Conservation (phyloP, 2,329 filamentous ascomycete species). For the Epichloe hybrida region DNA sequence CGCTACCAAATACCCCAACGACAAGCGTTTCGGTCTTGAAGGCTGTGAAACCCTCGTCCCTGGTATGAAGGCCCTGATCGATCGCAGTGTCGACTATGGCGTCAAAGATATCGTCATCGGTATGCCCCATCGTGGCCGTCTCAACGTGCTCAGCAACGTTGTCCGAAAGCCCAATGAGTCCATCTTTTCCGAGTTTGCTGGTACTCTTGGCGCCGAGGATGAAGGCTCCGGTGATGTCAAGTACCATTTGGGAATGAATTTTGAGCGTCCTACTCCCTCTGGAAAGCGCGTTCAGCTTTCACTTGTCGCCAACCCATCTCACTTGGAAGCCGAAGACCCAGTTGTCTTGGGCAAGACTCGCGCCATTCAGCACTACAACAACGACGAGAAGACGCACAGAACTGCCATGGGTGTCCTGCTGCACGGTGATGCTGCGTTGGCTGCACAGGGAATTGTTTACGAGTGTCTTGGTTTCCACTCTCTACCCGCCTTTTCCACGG, state of each 20-base stretch:
- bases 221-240: slow-evolving; percentile 98
- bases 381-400: slow-evolving; percentile 77
- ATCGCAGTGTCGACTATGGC: slow-evolving; percentile 94
- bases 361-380: slow-evolving; percentile 97
- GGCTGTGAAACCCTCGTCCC: slow-evolving; percentile 94
- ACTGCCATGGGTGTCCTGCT: slow-evolving; percentile 92
- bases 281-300: slow-evolving; percentile 99
- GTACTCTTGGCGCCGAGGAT: slow-evolving; percentile 73
- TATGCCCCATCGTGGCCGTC: slow-evolving; percentile 96
- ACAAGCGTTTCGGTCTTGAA: slow-evolving; percentile 98
- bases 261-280: slow-evolving; percentile 93
- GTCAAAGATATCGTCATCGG: slow-evolving; percentile 99
- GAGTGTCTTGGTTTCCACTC: slow-evolving; percentile 97
- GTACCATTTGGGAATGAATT: slow-evolving; percentile 99
- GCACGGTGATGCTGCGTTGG: slow-evolving; percentile 94
- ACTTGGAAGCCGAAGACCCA: slow-evolving; percentile 94
- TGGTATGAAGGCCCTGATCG: slow-evolving; percentile 98
- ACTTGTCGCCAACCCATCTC: slow-evolving; percentile 93
- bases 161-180: slow-evolving; percentile 98
- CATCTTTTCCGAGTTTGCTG: slow-evolving; percentile 97
- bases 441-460: slow-evolving; percentile 93
- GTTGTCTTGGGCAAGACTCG: slow-evolving; percentile 96
- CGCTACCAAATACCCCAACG: slow-evolving; percentile 96
- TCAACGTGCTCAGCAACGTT: slow-evolving; percentile 96
- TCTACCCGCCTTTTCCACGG: slow-evolving; percentile 89